Evolutionary conservation across 2,329 filamentous ascomycete genomes (phyloP).

Genomic region (Orbilia oligospora): DNA sequence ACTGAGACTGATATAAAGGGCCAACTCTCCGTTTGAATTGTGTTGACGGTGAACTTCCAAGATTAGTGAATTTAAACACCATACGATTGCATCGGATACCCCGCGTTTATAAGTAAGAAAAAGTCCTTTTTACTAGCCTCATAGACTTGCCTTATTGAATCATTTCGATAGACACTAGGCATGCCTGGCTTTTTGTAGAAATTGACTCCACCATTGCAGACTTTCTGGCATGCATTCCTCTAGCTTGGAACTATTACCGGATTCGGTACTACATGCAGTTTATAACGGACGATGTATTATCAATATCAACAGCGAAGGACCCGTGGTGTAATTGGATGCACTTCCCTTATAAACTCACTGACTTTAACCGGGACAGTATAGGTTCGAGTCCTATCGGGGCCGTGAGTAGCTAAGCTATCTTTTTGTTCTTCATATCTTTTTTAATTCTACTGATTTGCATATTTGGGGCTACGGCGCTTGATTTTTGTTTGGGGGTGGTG

Average conservation of each 20-base stretch:
- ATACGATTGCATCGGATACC: not conserved
- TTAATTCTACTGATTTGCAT: not conserved
- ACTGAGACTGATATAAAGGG: too few relatives aligned
- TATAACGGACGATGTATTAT: not conserved
- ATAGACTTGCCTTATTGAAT: slow-evolving; percentile 13
- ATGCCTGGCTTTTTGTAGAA: not conserved
- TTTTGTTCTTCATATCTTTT: not conserved
- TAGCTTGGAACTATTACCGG: not conserved
- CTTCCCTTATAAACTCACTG: not conserved
- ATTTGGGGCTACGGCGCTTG: too few relatives aligned
- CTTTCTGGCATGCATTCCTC: slow-evolving; percentile 4
- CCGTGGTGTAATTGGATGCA: slow-evolving; percentile 33
- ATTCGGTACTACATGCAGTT: not conserved
- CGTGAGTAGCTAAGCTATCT: slow-evolving; percentile 7
- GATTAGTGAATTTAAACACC: not conserved
- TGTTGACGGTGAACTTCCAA: not conserved
- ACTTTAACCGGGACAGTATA: slow-evolving; percentile 9
- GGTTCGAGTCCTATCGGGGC: slow-evolving; percentile 28
- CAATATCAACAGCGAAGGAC: not conserved
- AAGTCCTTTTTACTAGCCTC: not conserved
- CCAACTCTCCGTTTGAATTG: too few relatives aligned
- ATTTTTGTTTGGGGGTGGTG: not conserved
- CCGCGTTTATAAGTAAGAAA: not conserved
- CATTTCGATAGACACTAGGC: slow-evolving; percentile 6
- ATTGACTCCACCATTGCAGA: not conserved